Base-by-base conservation (phyloP, 352 stramenopile species). In the Globisporangium paroecandrum region DNA sequence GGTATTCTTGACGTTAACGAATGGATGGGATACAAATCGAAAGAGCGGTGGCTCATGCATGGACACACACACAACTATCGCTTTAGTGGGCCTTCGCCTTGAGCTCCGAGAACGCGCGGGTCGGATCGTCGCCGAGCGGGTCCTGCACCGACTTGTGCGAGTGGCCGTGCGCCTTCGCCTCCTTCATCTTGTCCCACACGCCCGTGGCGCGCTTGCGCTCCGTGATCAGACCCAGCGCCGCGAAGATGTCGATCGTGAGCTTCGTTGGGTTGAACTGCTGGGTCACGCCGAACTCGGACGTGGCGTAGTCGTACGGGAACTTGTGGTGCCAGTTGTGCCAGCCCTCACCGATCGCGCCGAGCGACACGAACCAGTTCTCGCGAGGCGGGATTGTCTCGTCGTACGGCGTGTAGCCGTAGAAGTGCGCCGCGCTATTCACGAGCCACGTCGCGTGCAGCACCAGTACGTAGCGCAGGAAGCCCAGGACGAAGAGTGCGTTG, bases 251-350 rank as follows among this genome's bases (percentile, higher is more conserved):
- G 75, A 99, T 99, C 64, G 98, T 94, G 58, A 99, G 74, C 81
- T 99, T 99, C 46, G 93, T 98, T 8, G 97, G 97, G 81, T 99
- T 99, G 85, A 98, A 99, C 80, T 99, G 97, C 64, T 78, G 81
- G 8, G 85, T 93, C 61, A 97, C 85, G 43, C 97, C 97, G 74
- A 98, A 99, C 83, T 99, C 97, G 58, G 88, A 98, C n/a, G 97
- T 96, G 60, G 97, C 95, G 82, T 99, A 99, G 76, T 99, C 97
- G 85, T 98, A 99, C 59, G 98, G 98, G 77, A 99, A 99, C 81
- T 99, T 99, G 93, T 99, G 98, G 81, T 99, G 98, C 97, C 97
- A 99, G 87, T 99, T 99, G 86, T 99, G 97, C 96, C 96, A 99
- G 76, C 96, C 97, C 77, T 99, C 97, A 34, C 98, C 98, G 22